These are phyloP conservation scores for Annulohypoxylon moriforme DNA, from an alignment of 495 filamentous ascomycete genomes.

Conservation along the genomic window DNA sequence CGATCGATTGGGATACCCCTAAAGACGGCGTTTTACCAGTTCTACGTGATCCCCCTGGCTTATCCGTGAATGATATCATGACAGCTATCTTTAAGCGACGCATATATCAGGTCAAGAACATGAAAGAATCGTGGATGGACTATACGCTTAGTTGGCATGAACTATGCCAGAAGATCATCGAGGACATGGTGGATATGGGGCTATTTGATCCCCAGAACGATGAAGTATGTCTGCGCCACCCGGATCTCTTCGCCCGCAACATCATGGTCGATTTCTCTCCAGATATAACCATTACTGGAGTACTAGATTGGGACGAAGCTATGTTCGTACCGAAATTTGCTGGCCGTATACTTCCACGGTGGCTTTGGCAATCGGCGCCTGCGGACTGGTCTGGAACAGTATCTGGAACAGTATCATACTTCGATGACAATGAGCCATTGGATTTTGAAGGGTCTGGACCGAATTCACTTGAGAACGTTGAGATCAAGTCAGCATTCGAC, in stretches of 20 bases:
- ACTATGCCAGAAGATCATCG: not conserved
- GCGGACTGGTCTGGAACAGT: not conserved
- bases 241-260: conserved; percentile 29
- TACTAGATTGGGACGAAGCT: conserved; percentile 26
- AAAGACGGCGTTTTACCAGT: not conserved
- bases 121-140: not conserved
- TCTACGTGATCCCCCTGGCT: not conserved
- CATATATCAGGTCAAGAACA: not conserved
- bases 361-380: conserved; percentile 27
- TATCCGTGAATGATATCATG: not conserved
- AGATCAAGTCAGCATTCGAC: conserved; percentile 18
- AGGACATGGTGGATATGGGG: conserved; percentile 7
- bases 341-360: conserved; percentile 1
- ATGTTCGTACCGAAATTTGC: conserved; percentile 15
- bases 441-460: not conserved
- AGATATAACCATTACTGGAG: conserved; percentile 19
- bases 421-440: not conserved
- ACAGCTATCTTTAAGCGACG: not conserved
- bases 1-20: not conserved
- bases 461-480: conserved; percentile 6
- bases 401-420: not conserved
- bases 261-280: conserved; percentile 31
- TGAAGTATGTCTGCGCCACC: conserved; percentile 14
- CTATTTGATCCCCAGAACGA: conserved; percentile 3
- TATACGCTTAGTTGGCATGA: not conserved